Conservation (phyloP, 208 protist genomes). For the Naegleria lovaniensis region DNA sequence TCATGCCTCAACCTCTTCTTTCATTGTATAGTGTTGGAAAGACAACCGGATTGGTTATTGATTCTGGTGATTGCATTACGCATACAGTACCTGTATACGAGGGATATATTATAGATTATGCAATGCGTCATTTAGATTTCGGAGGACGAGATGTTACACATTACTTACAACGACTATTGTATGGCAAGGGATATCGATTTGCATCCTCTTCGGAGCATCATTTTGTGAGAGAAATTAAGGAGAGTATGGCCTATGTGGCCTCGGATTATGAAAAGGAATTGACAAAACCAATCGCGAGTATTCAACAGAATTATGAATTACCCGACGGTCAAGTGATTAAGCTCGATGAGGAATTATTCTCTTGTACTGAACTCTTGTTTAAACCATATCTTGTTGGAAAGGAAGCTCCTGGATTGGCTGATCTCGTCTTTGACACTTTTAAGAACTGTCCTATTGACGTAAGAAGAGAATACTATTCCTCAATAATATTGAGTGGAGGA, state of each 20-base stretch:
- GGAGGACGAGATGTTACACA: slow-evolving; percentile 44
- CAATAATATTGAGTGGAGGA: slow-evolving; percentile 87
- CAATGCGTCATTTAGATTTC: slow-evolving; percentile 9
- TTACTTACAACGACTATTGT: slow-evolving; percentile 28
- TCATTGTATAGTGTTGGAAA: slow-evolving; percentile 48
- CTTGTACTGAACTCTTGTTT: slow-evolving; percentile 32
- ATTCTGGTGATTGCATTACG: slow-evolving; percentile 49
- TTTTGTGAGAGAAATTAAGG: slow-evolving; percentile 5
- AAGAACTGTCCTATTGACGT: slow-evolving; percentile 65
- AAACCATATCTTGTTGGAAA: slow-evolving; percentile 30
- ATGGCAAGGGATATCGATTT: slow-evolving; percentile 25
- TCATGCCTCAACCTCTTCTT: slow-evolving; percentile 46
- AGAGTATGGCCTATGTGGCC: slow-evolving; percentile 25
- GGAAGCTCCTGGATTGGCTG: slow-evolving; percentile 23
- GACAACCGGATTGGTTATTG: slow-evolving; percentile 52
- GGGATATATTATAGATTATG: slow-evolving; percentile 34
- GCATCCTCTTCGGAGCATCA: slow-evolving; percentile 36
- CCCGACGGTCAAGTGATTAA: slow-evolving; percentile 32
- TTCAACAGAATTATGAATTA: slow-evolving; percentile 9
- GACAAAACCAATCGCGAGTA: background rate
- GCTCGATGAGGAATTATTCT: slow-evolving; percentile 21
- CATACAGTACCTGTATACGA: slow-evolving; percentile 50
- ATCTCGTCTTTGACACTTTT: slow-evolving; percentile 72
- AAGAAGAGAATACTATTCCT: slow-evolving; percentile 63
- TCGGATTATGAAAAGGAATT: slow-evolving; percentile 18